Percentiles rank a stretch among this genome's conserved stretches.
These are phyloP conservation scores for Gossypium bickii DNA, from an alignment of 345 rosid genomes.

Conservation along the genomic window DNA sequence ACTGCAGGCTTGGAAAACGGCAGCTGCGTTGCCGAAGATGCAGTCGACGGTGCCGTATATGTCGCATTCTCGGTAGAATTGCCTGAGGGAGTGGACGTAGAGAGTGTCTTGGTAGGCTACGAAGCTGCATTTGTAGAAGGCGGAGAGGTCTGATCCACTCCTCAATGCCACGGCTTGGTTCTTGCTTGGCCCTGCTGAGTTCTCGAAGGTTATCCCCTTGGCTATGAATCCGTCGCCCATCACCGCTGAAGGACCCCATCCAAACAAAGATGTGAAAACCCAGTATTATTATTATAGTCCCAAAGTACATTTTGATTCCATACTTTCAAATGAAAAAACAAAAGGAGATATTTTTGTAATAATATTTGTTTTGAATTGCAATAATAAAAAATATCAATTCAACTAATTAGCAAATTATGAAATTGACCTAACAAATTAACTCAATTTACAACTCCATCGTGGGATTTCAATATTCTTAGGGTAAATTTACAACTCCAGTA, in stretches of 20 bases:
- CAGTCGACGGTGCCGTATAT: slow-evolving; percentile 70
- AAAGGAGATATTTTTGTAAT: too few relatives aligned
- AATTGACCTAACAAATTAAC: too few relatives aligned
- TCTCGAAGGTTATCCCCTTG: slow-evolving; percentile 63
- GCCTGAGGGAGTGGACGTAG: slow-evolving; percentile 57
- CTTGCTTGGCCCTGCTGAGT: slow-evolving; percentile 66
- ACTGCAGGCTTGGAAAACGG: slow-evolving; percentile 58
- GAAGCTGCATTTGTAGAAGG: slow-evolving; percentile 64
- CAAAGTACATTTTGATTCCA: too few relatives aligned
- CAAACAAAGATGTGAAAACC: too few relatives aligned
- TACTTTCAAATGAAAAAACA: too few relatives aligned
- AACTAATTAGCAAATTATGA: not conserved
- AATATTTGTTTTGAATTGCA: too few relatives aligned
- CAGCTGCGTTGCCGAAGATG: slow-evolving; percentile 71
- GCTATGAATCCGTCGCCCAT: slow-evolving; percentile 74
- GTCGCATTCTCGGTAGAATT: slow-evolving; percentile 72
- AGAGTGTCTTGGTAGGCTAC: slow-evolving; percentile 76
- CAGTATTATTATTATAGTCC: not conserved
- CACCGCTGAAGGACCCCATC: slow-evolving; percentile 38
- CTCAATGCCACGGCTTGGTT: slow-evolving; percentile 87
- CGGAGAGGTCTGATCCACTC: slow-evolving; percentile 60
- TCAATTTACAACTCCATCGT: too few relatives aligned
- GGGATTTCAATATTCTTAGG: too few relatives aligned
- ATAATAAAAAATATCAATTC: too few relatives aligned
- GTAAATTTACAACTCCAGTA: too few relatives aligned